phyloP scores from a whole-genome alignment of 805 yeast species.

The Saturnispora diversa region DNA sequence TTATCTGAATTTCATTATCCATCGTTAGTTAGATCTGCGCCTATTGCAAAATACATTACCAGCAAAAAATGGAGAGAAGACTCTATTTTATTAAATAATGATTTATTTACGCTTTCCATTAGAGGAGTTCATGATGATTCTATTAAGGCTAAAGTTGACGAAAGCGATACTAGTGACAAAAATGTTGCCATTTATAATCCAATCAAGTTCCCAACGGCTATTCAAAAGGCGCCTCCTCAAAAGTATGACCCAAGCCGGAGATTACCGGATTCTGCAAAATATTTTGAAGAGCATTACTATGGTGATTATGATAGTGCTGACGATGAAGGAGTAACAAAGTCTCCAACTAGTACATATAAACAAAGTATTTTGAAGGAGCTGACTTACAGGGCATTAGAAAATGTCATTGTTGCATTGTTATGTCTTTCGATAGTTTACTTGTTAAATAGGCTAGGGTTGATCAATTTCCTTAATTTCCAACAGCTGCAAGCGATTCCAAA shows the following conservation, averaged over 20 bases:
- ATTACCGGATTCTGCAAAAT: constrained; percentile 8
- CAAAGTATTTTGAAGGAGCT: constrained; percentile 20
- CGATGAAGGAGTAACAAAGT: too few species aligned
- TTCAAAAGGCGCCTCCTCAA: constrained; percentile 13
- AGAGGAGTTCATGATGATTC: constrained; percentile 43
- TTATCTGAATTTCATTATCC: constrained; percentile 74
- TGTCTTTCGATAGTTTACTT: constrained; percentile 31
- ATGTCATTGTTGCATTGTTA: constrained; percentile 38
- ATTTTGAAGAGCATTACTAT: constrained; percentile 12
- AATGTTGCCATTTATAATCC: constrained; percentile 19
- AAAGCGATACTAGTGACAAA: constrained; percentile 3
- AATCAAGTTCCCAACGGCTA: constrained; percentile 19
- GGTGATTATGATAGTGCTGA: constrained; percentile 17
- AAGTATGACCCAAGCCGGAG: neutral
- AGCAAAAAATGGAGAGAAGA: constrained; percentile 38
- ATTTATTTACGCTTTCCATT: constrained; percentile 35
- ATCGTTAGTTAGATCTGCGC: constrained; percentile 72
- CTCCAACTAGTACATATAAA: constrained; percentile 18
- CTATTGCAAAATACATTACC: constrained; percentile 54
- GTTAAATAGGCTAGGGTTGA: constrained; percentile 32
- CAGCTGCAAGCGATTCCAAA: neutral
- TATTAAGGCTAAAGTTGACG: constrained; percentile 8
- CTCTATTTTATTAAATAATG: constrained; percentile 31
- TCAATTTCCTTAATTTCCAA: constrained; percentile 23
- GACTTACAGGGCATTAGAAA: constrained; percentile 34